Evolutionary conservation across 352 stramenopile genomes (phyloP).

Genomic region (Aphanomyces astaci): DNA sequence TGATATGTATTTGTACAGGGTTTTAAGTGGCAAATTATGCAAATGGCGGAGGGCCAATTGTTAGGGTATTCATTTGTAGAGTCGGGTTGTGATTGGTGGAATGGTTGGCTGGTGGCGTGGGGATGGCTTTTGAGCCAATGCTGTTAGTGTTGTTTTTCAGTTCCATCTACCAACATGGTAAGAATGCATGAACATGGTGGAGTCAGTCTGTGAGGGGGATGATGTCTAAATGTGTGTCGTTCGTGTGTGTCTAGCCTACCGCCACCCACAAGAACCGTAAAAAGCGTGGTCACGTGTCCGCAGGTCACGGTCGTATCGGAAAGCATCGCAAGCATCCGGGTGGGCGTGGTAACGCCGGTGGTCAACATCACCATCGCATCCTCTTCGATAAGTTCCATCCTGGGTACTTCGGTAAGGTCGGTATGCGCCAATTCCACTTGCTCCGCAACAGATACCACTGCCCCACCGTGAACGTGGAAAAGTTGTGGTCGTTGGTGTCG

Average conservation of each 20-base stretch:
- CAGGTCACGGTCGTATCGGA: conserved; percentile 99
- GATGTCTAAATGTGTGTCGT: no score
- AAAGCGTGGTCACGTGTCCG: conserved; percentile 99
- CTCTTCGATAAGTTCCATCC: conserved; percentile 99
- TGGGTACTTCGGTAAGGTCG: conserved; percentile 99
- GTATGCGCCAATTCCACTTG: conserved; percentile 99
- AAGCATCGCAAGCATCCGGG: conserved; percentile 99
- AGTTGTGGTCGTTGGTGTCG: conserved; percentile 97
- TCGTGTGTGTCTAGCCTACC: conserved; percentile 47
- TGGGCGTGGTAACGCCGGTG: conserved; percentile 99
- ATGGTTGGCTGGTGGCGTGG: conserved; percentile 11
- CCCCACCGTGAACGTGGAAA: conserved; percentile 98
- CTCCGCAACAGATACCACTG: conserved; percentile 95
- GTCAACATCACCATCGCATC: conserved; percentile 99
- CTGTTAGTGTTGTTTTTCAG: conserved; percentile 25
- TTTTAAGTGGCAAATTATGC: not conserved
- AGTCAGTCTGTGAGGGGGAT: not conserved
- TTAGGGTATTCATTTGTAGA: conserved; percentile 8
- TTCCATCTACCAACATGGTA: conserved; percentile 24
- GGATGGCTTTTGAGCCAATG: not conserved
- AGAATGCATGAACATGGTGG: not conserved
- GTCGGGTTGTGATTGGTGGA: conserved; percentile 11
- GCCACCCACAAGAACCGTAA: conserved; percentile 96
- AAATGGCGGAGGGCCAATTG: not conserved
- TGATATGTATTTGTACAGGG: not conserved